phyloP scores from a whole-genome alignment of 2,329 filamentous ascomycete species.

The Neofusicoccum sp. region DNA sequence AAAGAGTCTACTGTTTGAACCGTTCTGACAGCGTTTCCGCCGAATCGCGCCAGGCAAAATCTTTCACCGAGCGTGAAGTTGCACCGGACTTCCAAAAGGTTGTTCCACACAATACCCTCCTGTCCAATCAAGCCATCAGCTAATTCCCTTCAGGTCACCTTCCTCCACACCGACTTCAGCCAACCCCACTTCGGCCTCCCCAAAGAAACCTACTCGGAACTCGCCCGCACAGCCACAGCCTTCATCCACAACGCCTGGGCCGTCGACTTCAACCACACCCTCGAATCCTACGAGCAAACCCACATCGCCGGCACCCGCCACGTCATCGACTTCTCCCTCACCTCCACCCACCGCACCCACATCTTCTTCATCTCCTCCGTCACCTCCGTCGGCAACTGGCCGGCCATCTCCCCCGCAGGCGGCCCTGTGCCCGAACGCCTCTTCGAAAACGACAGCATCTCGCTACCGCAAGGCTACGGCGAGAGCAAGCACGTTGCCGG shows the following conservation, averaged over 20 bases:
- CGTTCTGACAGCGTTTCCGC: conserved; percentile 12
- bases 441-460: conserved; percentile 29
- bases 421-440: conserved; percentile 35
- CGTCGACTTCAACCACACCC: conserved; percentile 41
- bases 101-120: too few species aligned
- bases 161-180: conserved; percentile 22
- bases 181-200: conserved; percentile 23
- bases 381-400: conserved; percentile 36
- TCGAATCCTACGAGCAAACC: conserved; percentile 34
- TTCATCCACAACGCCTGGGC: conserved; percentile 44
- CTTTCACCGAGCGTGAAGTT: conserved; percentile 14
- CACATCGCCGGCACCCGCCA: conserved; percentile 35
- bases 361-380: conserved; percentile 45
- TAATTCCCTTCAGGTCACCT: not conserved
- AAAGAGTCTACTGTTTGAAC: conserved; percentile 24
- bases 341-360: conserved; percentile 24
- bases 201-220: not conserved
- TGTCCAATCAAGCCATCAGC: too few species aligned
- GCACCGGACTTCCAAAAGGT: conserved; percentile 13
- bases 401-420: not conserved
- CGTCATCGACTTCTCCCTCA: conserved; percentile 41
- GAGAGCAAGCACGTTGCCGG: conserved; percentile 42
- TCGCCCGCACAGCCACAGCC: conserved; percentile 27
- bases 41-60: conserved; percentile 6
- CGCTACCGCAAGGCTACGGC: conserved; percentile 41